A percentile compares a stretch with the other conserved stretches of the same genome.
Conservation (phyloP, 805 yeast species). For the Candida caryicola region DNA sequence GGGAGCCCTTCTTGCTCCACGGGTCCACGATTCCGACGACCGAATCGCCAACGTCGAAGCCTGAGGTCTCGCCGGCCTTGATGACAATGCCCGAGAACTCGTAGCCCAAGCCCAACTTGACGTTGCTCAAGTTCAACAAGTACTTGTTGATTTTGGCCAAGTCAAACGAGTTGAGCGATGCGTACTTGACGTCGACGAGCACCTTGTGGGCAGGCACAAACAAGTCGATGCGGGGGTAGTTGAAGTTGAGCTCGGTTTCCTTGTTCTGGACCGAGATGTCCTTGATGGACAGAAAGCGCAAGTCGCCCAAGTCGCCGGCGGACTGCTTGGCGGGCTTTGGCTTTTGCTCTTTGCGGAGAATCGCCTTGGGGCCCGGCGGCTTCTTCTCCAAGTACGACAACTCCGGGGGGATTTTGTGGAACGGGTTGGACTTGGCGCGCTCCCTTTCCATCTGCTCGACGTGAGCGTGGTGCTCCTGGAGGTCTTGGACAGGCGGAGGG, state of each 20-base stretch:
- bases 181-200: constrained; percentile 57
- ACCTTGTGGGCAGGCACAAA: constrained; percentile 49
- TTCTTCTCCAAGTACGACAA: constrained; percentile 33
- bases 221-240: constrained; percentile 45
- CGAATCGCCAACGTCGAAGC: constrained; percentile 53
- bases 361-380: constrained; percentile 28
- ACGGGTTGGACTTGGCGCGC: constrained; percentile 27
- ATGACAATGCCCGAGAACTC: constrained; percentile 63
- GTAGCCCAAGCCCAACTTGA: constrained; percentile 63
- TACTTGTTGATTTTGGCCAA: constrained; percentile 57
- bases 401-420: constrained; percentile 42
- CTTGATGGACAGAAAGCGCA: constrained; percentile 49
- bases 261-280: constrained; percentile 45
- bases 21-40: constrained; percentile 65
- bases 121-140: constrained; percentile 48
- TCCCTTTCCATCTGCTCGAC: constrained; percentile 26
- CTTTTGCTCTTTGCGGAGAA: constrained; percentile 11
- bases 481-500: constrained; percentile 33
- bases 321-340: constrained; percentile 5
- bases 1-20: constrained; percentile 50
- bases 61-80: constrained; percentile 46
- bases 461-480: constrained; percentile 32
- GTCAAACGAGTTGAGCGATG: constrained; percentile 66
- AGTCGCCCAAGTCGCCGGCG: constrained; percentile 38
- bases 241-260: constrained; percentile 49